Percentiles rank a stretch among this genome's conserved stretches.
Conservation (phyloP, 768 basidiomycete species). For the Trametes coccinea region DNA sequence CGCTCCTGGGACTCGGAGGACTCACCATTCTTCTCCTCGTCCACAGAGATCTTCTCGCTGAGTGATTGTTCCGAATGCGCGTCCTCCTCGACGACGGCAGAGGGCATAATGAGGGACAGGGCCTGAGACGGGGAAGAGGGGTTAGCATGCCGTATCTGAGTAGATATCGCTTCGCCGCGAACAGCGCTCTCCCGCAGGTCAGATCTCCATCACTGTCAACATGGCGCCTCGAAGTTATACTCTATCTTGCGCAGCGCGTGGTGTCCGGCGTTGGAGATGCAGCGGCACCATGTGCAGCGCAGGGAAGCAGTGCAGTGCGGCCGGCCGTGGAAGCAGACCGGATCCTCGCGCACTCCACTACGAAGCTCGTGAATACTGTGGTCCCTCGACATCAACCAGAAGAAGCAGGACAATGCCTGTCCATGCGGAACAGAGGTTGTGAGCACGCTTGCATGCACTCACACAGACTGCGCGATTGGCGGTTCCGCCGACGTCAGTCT, state of each 20-base stretch:
- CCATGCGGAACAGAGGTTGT: too few species aligned
- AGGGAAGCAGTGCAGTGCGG: background rate
- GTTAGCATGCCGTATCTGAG: background rate
- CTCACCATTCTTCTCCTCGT: slow-evolving; percentile 24
- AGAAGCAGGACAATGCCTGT: background rate
- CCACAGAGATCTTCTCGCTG: slow-evolving; percentile 22
- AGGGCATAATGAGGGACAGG: slow-evolving; percentile 16
- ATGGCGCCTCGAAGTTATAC: background rate
- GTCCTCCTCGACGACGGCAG: slow-evolving; percentile 12
- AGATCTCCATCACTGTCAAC: background rate
- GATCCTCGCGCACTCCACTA: too few species aligned
- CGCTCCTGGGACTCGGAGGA: background rate
- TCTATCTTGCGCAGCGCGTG: slow-evolving; percentile 1
- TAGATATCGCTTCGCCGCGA: background rate
- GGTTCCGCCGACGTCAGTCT: background rate
- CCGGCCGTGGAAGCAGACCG: too few species aligned
- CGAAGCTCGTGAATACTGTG: too few species aligned
- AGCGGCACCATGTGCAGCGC: slow-evolving; percentile 5
- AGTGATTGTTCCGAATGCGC: slow-evolving; percentile 13
- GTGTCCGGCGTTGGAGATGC: background rate
- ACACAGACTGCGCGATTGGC: too few species aligned
- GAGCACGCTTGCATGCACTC: too few species aligned
- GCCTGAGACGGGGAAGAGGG: background rate
- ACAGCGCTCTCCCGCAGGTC: background rate
- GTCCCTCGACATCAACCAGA: background rate